Percentiles rank a stretch among this genome's conserved stretches.
phyloP scores from a whole-genome alignment of 441 rosid species.

The Rhodomyrtus psidioides region DNA sequence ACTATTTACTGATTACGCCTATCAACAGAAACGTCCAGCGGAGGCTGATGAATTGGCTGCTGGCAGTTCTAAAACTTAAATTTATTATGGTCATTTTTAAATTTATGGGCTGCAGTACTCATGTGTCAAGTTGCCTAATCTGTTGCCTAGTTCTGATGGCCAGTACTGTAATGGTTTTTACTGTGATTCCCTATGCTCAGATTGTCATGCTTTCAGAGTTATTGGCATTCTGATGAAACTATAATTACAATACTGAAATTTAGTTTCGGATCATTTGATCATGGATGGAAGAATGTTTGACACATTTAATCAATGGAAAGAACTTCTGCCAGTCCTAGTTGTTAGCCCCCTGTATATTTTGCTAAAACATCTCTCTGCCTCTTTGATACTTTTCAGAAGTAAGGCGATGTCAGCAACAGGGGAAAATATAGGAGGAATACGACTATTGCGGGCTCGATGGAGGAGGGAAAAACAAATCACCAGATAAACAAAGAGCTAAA shows the following conservation, averaged over 20 bases:
- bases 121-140: not conserved
- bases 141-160: not conserved
- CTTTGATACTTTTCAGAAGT: not conserved
- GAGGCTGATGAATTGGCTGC: not conserved
- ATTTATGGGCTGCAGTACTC: not conserved
- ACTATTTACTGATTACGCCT: not conserved
- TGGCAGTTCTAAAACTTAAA: not conserved
- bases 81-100: not conserved
- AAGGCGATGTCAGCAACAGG: not conserved
- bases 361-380: not conserved
- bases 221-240: not conserved
- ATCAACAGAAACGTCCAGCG: not conserved
- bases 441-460: too few species aligned
- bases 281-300: not conserved
- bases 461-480: too few species aligned
- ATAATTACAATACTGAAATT: not conserved
- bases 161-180: not conserved
- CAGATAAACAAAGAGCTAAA: too few species aligned
- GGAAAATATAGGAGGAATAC: not conserved
- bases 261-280: not conserved
- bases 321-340: not conserved
- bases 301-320: not conserved
- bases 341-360: not conserved
- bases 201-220: not conserved
- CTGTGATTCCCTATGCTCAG: not conserved